Percentiles rank a stretch among this genome's conserved stretches.
Conservation (phyloP, 176 grass and related monocot species). For the Echinochloa phyllopogon region DNA sequence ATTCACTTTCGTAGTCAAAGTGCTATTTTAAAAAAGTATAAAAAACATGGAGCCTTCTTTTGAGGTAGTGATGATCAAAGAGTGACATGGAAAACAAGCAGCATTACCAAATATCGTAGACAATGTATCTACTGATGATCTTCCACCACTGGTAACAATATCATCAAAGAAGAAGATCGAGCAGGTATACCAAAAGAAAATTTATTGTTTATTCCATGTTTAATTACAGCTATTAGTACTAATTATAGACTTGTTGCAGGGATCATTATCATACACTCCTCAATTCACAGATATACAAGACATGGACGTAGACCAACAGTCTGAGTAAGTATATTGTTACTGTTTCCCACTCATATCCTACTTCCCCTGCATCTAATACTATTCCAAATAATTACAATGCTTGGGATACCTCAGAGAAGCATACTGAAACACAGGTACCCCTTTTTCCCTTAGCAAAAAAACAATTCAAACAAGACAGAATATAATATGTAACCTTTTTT, state of each 20-base stretch:
- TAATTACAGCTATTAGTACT: background rate
- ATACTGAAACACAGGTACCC: background rate
- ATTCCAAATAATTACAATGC: background rate
- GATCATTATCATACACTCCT: background rate
- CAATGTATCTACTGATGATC: no score
- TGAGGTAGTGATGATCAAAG: background rate
- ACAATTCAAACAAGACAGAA: background rate
- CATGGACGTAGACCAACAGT: background rate
- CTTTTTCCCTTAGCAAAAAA: background rate
- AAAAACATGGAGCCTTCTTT: background rate
- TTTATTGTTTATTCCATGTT: background rate
- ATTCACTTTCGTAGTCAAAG: background rate
- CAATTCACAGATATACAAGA: background rate
- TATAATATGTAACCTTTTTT: background rate
- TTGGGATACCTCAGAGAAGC: background rate
- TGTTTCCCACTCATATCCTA: background rate
- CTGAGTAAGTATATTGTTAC: background rate
- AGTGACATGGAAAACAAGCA: background rate
- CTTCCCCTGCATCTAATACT: background rate
- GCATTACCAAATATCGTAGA: no score
- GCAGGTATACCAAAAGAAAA: background rate
- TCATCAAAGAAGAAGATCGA: background rate
- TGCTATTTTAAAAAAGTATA: background rate
- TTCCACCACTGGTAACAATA: background rate
- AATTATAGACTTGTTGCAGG: background rate